Conservation (phyloP, 2,329 filamentous ascomycete species). For the Pyrenophora graminea region DNA sequence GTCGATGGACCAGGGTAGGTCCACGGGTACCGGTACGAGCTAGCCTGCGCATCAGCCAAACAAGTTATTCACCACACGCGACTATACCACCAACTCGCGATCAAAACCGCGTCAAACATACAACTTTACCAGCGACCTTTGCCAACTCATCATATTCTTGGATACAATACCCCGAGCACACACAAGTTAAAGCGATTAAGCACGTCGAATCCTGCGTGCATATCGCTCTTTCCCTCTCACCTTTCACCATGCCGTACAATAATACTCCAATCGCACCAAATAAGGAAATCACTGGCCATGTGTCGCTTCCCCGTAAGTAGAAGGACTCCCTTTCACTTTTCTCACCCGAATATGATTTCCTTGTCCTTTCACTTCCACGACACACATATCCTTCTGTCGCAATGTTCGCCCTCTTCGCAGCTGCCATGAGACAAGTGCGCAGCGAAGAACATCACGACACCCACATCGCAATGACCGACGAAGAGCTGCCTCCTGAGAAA, state of each 20-base stretch:
- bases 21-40: background rate
- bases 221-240: background rate
- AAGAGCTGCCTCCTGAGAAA: no score
- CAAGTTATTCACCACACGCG: slow-evolving; percentile 11
- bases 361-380: no score
- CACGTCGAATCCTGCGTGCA: background rate
- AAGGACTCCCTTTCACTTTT: background rate
- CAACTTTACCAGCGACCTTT: background rate
- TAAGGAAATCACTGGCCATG: slow-evolving; percentile 82
- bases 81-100: slow-evolving; percentile 3
- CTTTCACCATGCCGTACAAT: slow-evolving; percentile 75
- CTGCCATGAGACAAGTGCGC: no score
- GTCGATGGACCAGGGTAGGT: slow-evolving; percentile 8
- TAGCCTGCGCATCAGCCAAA: background rate
- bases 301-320: slow-evolving; percentile 78
- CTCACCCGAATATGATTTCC: no score
- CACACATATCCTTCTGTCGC: no score
- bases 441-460: no score
- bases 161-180: background rate
- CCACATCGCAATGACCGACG: no score
- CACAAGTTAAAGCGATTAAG: background rate
- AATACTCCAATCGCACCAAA: slow-evolving; percentile 78
- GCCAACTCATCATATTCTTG: no score
- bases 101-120: slow-evolving; percentile 10
- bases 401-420: no score